Base-by-base conservation (phyloP, 352 stramenopile genomes). In the Phytophthora parvispora region DNA sequence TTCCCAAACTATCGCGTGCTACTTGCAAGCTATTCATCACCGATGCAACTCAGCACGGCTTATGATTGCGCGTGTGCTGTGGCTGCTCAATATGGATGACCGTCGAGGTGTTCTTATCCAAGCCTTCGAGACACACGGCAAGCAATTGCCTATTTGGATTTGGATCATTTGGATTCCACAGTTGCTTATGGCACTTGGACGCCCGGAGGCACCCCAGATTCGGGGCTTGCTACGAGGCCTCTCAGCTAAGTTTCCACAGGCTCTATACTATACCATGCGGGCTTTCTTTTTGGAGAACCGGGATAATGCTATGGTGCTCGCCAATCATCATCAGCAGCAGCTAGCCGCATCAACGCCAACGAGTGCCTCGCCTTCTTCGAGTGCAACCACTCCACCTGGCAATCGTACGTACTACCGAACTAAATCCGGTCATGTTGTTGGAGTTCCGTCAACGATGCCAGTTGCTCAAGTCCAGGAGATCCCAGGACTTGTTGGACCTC, bases 131-230 rank as follows among this genome's bases (percentile, higher is more conserved):
- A 94, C 86, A 15, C 91, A 99, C 68, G 96, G 95, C 56, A 97
- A 96, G 64, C 86, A 97, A 54, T 78, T 99, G 16, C 98, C 97
- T 22, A 97, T 98, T 60, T 99, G 97, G 97, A 97, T 99, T 55
- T 99, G 98, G 98, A 97, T 99, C 34, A 97, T 99, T 38, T 99
- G 98, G 97, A 99, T 99, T 53, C 97, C 97, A 20, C 97, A 99
- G 66, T 71, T 99, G 22, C 81, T 99, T 15, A 98, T 98, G 72
- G 93, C 95, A 10, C 90, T 99, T 25, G 98, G 90, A 18, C 87
- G 97, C 10, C 84, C 91, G 0, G 97, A 99, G 83, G 97, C 96
- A 22, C 75, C 83, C 6, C 84, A 97, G 72, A 96, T 97, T 70
- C 89, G 90, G 25, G 88, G 88, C 0, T 74, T 97, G 8, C 34